Evolutionary conservation across 148 eudicot genomes (phyloP).

Genomic region (Spergularia bocconei): DNA sequence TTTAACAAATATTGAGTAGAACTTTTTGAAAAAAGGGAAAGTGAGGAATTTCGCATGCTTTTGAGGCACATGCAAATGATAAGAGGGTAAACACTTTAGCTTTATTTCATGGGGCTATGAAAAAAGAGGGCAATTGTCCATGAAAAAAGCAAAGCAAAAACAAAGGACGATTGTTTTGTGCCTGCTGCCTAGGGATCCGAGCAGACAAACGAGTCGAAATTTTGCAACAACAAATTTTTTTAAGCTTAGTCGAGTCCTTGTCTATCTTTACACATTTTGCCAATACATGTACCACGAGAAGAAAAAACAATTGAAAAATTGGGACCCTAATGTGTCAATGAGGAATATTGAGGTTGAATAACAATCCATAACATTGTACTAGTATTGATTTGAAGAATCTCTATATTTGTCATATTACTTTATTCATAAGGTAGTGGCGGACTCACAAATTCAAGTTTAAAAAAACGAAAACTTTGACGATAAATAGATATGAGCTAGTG

Average conservation of each 20-base stretch:
- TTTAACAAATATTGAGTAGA: no score
- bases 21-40: slow-evolving; percentile 20
- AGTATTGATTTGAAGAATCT: no score
- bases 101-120: slow-evolving; percentile 14
- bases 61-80: slow-evolving; percentile 39
- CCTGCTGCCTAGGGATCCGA: slow-evolving; percentile 27
- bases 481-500: no score
- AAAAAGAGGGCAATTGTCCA: not conserved
- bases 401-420: no score
- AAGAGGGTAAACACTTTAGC: slow-evolving; percentile 13
- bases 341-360: no score
- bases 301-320: not conserved
- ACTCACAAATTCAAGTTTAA: no score
- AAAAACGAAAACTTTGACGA: no score
- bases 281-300: not conserved
- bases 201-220: slow-evolving; percentile 3
- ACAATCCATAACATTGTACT: no score
- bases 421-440: no score
- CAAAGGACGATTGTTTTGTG: not conserved
- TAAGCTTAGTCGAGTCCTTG: slow-evolving; percentile 13
- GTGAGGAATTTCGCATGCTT: slow-evolving; percentile 36
- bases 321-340: no score
- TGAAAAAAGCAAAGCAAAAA: not conserved
- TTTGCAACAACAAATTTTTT: slow-evolving; percentile 1
- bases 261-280: slow-evolving; percentile 13